Conservation (phyloP, 495 filamentous ascomycete species). For the Haplographium delicatum region DNA sequence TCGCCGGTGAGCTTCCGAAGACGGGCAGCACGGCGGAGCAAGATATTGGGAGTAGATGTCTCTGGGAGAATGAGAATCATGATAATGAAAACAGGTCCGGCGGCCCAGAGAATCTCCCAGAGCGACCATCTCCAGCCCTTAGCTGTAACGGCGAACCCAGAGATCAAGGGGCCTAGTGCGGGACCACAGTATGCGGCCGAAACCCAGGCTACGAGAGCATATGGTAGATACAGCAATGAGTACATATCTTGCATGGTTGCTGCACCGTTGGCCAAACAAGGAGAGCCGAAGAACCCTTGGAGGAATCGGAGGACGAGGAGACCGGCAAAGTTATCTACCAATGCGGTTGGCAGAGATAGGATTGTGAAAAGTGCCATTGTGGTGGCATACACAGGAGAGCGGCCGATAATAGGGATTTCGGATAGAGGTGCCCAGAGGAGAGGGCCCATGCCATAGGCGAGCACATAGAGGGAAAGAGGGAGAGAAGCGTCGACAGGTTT, state of each 20-base stretch:
- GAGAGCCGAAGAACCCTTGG: constrained; percentile 67
- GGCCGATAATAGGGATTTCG: constrained; percentile 61
- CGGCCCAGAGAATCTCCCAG: constrained; percentile 50
- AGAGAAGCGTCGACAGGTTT: constrained; percentile 48
- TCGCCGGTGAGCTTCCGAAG: constrained; percentile 41
- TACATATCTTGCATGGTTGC: constrained; percentile 80
- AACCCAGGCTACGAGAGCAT: constrained; percentile 61
- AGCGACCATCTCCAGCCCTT: constrained; percentile 54
- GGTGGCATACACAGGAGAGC: constrained; percentile 63
- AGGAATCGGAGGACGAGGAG: constrained; percentile 73
- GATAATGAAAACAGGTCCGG: constrained; percentile 37
- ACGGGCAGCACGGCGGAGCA: constrained; percentile 34
- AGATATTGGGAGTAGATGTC: constrained; percentile 42
- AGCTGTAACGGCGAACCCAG: constrained; percentile 55
- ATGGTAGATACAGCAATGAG: constrained; percentile 60
- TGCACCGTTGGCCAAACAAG: constrained; percentile 71
- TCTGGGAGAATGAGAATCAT: constrained; percentile 44
- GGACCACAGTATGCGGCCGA: constrained; percentile 41
- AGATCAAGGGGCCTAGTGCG: constrained; percentile 57
- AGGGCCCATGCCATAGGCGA: constrained; percentile 54
- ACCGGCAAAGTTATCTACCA: constrained; percentile 66
- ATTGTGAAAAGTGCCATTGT: constrained; percentile 69
- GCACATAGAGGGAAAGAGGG: constrained; percentile 50
- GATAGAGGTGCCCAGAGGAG: constrained; percentile 35
- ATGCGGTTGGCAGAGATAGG: constrained; percentile 68